Evolutionary conservation across 371 early-diverging fungal species (phyloP).

Genomic region (Mortierella sp.): DNA sequence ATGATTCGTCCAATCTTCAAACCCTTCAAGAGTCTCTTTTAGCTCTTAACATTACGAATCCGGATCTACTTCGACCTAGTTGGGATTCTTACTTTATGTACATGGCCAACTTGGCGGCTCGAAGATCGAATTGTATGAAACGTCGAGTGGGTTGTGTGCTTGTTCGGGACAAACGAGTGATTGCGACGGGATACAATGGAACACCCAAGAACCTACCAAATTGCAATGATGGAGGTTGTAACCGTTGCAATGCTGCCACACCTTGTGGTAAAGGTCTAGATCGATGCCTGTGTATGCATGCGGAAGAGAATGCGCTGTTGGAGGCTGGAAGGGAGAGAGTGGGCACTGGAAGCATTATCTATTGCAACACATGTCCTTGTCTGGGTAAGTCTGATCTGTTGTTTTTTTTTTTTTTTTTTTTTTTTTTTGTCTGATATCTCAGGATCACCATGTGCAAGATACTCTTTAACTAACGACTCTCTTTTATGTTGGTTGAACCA

Average conservation of each 20-base stretch:
- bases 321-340: constrained; percentile 93
- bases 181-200: constrained; percentile 99
- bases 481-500: constrained; percentile 11
- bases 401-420: background rate
- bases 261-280: constrained; percentile 84
- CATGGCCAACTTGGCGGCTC: constrained; percentile 89
- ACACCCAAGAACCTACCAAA: constrained; percentile 93
- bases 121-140: constrained; percentile 96
- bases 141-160: constrained; percentile 97
- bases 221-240: constrained; percentile 97
- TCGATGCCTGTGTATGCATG: constrained; percentile 97
- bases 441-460: background rate
- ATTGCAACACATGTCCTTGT: constrained; percentile 94
- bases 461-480: no score
- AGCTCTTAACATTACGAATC: constrained; percentile 67
- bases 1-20: constrained; percentile 54
- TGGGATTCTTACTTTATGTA: constrained; percentile 99
- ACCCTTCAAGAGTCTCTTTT: constrained; percentile 58
- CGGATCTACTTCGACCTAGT: constrained; percentile 82
- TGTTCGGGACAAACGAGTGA: constrained; percentile 88
- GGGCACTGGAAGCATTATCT: constrained; percentile 76
- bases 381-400: constrained; percentile 59
- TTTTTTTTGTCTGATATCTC: background rate
- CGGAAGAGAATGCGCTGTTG: constrained; percentile 98
- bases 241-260: constrained; percentile 88